Conservation (phyloP, 306 rosid genomes). For the Lathyrus sativus region DNA sequence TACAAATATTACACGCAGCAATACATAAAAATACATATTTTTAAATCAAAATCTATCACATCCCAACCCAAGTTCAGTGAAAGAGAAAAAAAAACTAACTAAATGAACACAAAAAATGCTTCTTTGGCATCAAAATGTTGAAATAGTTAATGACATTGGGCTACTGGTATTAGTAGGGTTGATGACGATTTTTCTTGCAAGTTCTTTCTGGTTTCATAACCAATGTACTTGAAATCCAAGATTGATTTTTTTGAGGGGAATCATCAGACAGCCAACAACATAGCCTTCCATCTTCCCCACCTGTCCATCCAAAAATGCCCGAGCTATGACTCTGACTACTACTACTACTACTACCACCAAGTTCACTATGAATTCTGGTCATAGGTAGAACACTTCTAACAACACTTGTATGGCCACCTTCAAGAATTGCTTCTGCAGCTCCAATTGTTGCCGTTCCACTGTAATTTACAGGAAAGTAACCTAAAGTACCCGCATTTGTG, state of each 20-base stretch:
- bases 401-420: conserved; percentile 73
- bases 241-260: conserved; percentile 50
- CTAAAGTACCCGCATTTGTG: conserved; percentile 67
- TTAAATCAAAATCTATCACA: conserved; percentile 4
- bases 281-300: conserved; percentile 93
- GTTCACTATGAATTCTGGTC: conserved; percentile 47
- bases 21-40: neutral
- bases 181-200: conserved; percentile 66
- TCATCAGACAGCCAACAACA: conserved; percentile 86
- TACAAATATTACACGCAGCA: conserved; percentile 3
- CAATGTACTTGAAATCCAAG: conserved; percentile 78
- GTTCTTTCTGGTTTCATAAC: conserved; percentile 52
- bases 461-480: conserved; percentile 74
- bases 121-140: neutral
- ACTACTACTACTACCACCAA: conserved; percentile 10
- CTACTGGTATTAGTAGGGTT: conserved; percentile 56
- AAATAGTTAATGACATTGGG: neutral
- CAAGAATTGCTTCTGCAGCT: conserved; percentile 81
- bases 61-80: conserved; percentile 14
- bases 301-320: conserved; percentile 89
- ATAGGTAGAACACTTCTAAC: conserved; percentile 71
- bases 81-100: conserved; percentile 8
- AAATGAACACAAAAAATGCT: neutral
- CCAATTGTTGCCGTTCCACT: conserved; percentile 54
- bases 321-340: conserved; percentile 37